Conservation (phyloP, 2,329 filamentous ascomycete genomes). For the Calonectria pteridis region DNA sequence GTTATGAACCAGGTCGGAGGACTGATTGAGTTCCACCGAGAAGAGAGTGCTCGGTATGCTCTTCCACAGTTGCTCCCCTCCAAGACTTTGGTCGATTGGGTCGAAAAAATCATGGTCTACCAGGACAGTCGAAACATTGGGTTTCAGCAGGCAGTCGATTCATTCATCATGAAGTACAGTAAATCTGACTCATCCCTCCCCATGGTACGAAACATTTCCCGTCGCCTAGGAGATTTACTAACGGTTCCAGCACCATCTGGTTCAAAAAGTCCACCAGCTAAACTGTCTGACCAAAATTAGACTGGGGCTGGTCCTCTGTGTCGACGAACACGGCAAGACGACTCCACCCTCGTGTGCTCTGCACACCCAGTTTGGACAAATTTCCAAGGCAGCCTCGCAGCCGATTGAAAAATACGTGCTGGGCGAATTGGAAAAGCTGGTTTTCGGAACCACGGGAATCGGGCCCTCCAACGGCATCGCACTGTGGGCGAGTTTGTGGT, state of each 20-base stretch:
- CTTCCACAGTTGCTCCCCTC: conserved; percentile 40
- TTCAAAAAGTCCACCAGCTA: conserved; percentile 43
- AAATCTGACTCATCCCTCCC: conserved; percentile 36
- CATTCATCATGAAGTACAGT: conserved; percentile 44
- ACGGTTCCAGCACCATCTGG: conserved; percentile 36
- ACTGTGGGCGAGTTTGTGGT: conserved; percentile 46
- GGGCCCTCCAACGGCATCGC: conserved; percentile 42
- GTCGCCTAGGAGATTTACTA: not conserved
- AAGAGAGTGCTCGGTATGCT: conserved; percentile 45
- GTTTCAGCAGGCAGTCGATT: conserved; percentile 45
- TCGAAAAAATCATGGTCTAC: conserved; percentile 39
- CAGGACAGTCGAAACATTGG: conserved; percentile 43
- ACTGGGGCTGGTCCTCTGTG: conserved; percentile 41
- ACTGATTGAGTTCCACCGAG: conserved; percentile 42
- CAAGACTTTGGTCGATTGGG: conserved; percentile 39
- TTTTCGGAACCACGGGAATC: conserved; percentile 42
- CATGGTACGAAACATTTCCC: conserved; percentile 34
- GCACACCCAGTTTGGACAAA: conserved; percentile 46
- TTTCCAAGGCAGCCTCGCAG: conserved; percentile 44
- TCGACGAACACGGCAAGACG: conserved; percentile 38
- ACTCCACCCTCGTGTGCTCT: conserved; percentile 44
- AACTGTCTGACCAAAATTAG: conserved; percentile 45
- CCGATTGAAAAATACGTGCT: conserved; percentile 44
- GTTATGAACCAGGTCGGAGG: conserved; percentile 44
- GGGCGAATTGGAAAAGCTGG: conserved; percentile 39